These are phyloP conservation scores for Solanum clarkiae DNA, from an alignment of 257 asterid genomes.

Conservation along the genomic window DNA sequence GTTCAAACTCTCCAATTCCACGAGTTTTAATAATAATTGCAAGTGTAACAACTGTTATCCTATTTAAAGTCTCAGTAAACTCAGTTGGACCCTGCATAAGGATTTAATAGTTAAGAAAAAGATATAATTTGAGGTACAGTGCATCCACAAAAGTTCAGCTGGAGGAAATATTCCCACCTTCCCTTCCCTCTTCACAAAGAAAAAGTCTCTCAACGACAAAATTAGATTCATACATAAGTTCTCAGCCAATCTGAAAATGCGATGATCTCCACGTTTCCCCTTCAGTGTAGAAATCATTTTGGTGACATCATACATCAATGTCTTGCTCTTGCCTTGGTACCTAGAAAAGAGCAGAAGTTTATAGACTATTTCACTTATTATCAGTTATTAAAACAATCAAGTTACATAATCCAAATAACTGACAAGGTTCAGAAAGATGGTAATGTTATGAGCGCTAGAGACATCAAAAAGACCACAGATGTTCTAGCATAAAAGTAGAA, in stretches of 20 bases:
- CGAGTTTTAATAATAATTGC: constrained; percentile 93
- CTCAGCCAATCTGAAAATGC: constrained; percentile 85
- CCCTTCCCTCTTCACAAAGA: constrained; percentile 87
- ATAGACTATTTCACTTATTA: not conserved
- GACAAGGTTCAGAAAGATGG: not conserved
- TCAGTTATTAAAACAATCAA: not conserved
- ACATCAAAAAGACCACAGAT: not conserved
- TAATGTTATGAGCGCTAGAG: not conserved
- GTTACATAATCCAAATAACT: not conserved
- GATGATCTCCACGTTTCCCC: constrained; percentile 97
- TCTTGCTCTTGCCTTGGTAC: constrained; percentile 96
- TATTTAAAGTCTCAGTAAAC: constrained; percentile 88
- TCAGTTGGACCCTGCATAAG: constrained; percentile 89
- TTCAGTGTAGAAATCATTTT: constrained; percentile 78
- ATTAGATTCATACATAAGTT: constrained; percentile 92
- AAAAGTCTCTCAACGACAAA: constrained; percentile 81
- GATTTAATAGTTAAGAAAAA: constrained; percentile 15
- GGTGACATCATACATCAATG: constrained; percentile 78
- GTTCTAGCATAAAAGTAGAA: not conserved
- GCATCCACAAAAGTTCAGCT: constrained; percentile 6
- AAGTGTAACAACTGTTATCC: constrained; percentile 68
- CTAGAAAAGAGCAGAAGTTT: constrained; percentile 23
- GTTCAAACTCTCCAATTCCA: constrained; percentile 92
- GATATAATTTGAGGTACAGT: constrained; percentile 2
- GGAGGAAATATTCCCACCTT: constrained; percentile 43